Percentiles rank a stretch among this genome's conserved stretches.
Evolutionary conservation across 257 asterid species (phyloP).

Genomic region (Gentiana straminea): DNA sequence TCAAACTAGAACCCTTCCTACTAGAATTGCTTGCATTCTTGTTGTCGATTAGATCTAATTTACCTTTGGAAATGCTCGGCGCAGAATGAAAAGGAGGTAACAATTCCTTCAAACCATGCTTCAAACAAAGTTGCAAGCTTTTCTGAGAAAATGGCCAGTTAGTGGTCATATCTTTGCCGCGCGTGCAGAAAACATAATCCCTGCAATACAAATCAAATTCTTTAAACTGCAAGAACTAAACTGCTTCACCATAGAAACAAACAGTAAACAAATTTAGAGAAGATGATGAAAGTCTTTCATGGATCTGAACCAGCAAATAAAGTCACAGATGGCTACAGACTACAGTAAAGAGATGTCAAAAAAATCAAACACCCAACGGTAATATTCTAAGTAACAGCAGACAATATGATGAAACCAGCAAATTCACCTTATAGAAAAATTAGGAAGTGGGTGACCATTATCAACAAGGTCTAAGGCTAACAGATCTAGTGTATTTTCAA

Average conservation of each 20-base stretch:
- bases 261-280: background rate
- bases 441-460: constrained; percentile 37
- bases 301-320: constrained; percentile 10
- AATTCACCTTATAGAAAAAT: constrained; percentile 76
- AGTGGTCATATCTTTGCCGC: constrained; percentile 61
- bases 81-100: constrained; percentile 79
- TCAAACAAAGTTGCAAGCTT: constrained; percentile 65
- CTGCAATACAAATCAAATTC: constrained; percentile 30
- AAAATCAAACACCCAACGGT: background rate
- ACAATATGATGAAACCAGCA: background rate
- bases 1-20: constrained; percentile 20
- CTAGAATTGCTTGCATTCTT: constrained; percentile 19
- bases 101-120: constrained; percentile 56
- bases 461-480: constrained; percentile 46
- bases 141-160: constrained; percentile 89
- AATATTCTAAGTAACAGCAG: background rate
- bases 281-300: no score
- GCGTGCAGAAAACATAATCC: constrained; percentile 58
- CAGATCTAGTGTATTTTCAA: constrained; percentile 49
- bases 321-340: background rate
- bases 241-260: background rate
- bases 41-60: constrained; percentile 12
- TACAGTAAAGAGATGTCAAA: background rate
- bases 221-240: background rate
- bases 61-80: constrained; percentile 32